A percentile compares a stretch with the other conserved stretches of the same genome.
Evolutionary conservation across 768 basidiomycete genomes (phyloP).

Genomic region (Suillus clintonianus): DNA sequence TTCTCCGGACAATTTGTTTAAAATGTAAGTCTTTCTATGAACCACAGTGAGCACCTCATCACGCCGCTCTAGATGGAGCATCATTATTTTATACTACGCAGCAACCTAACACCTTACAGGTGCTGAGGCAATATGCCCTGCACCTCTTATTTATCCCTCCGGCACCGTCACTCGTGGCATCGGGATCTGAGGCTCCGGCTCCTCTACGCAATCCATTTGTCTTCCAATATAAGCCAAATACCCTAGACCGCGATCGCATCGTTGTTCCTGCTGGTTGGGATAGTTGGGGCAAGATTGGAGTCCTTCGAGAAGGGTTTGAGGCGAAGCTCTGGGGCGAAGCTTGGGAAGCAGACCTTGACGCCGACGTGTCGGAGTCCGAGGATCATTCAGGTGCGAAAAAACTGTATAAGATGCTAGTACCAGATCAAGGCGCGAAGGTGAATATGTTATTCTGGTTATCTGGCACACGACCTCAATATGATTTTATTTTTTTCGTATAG

Average conservation of each 20-base stretch:
- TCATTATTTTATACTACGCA: conserved; percentile 89
- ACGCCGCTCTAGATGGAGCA: conserved; percentile 72
- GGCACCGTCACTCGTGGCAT: conserved; percentile 47
- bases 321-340: conserved; percentile 77
- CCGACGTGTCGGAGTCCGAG: conserved; percentile 38
- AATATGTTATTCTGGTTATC: conserved; percentile 13
- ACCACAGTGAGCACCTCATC: neutral
- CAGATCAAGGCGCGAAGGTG: conserved; percentile 75
- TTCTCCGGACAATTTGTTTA: conserved; percentile 88
- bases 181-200: conserved; percentile 38
- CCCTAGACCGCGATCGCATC: conserved; percentile 89
- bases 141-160: conserved; percentile 67
- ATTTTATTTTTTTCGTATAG: conserved; percentile 35
- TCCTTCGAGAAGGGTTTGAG: conserved; percentile 91
- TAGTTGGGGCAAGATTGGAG: conserved; percentile 93
- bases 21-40: conserved; percentile 64
- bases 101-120: conserved; percentile 70
- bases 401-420: conserved; percentile 71
- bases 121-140: conserved; percentile 81
- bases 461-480: neutral
- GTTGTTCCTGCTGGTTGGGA: conserved; percentile 97
- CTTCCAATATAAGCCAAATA: conserved; percentile 85
- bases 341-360: conserved; percentile 72
- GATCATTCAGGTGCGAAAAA: conserved; percentile 59
- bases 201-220: conserved; percentile 81